Evolutionary conservation across 257 asterid species (phyloP).

Genomic region (Penstemon barbatus): DNA sequence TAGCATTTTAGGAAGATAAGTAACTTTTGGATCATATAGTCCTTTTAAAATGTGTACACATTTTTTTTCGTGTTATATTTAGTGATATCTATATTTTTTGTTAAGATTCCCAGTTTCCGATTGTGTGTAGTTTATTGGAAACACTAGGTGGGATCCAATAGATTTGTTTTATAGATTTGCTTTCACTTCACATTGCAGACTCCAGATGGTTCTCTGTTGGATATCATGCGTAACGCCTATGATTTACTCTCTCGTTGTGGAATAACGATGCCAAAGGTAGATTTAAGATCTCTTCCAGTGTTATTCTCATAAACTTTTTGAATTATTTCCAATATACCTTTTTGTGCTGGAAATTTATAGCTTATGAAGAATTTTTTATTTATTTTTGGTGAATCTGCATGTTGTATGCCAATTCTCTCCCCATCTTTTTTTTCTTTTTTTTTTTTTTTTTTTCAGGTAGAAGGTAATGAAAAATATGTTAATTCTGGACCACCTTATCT

Average conservation of each 20-base stretch:
- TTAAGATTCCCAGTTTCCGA: slow-evolving; percentile 8
- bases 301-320: slow-evolving; percentile 12
- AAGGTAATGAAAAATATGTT: slow-evolving; percentile 66
- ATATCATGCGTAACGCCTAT: slow-evolving; percentile 92
- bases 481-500: slow-evolving; percentile 93
- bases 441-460: slow-evolving; percentile 52
- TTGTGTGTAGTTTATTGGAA: slow-evolving; percentile 12
- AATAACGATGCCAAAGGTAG: slow-evolving; percentile 79
- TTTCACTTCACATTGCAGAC: slow-evolving; percentile 65
- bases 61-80: neutral
- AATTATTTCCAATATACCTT: neutral
- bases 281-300: slow-evolving; percentile 22
- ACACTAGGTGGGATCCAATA: slow-evolving; percentile 4
- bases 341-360: neutral
- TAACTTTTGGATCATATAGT: neutral
- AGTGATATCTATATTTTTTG: neutral
- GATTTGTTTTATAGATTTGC: neutral
- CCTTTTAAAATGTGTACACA: neutral
- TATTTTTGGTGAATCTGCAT: slow-evolving; percentile 18
- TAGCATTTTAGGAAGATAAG: neutral
- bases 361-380: neutral
- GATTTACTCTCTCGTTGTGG: slow-evolving; percentile 86
- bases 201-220: slow-evolving; percentile 96
- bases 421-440: slow-evolving; percentile 17
- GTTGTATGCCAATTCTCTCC: neutral